These are phyloP conservation scores for Plasmodium gallinaceum DNA, from an alignment of 169 alveolate species.

Conservation along the genomic window DNA sequence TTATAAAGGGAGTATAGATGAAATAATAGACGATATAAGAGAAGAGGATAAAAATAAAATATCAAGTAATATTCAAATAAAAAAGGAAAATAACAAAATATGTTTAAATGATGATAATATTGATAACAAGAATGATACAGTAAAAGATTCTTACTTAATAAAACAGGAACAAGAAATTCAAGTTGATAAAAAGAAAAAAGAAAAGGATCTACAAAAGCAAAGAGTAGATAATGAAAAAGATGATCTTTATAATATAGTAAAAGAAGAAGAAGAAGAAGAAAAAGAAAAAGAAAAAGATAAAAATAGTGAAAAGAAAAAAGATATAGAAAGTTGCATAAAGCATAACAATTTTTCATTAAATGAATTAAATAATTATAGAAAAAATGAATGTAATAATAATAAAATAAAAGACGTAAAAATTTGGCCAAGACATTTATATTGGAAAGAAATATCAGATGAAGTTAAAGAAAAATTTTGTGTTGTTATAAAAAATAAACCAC, in stretches of 20 bases:
- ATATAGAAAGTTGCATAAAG: neutral
- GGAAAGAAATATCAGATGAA: slow-evolving; percentile 57
- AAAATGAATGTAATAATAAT: neutral
- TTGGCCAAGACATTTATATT: slow-evolving; percentile 36
- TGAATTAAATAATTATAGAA: neutral
- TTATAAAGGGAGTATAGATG: neutral
- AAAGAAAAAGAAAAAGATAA: neutral
- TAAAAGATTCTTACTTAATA: too few relatives aligned
- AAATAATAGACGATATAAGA: neutral
- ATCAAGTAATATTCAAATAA: neutral
- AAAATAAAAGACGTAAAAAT: neutral
- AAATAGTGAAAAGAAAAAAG: neutral
- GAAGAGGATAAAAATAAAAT: slow-evolving; percentile 13
- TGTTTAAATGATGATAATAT: neutral
- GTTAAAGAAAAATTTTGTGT: slow-evolving; percentile 29
- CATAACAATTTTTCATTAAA: too few relatives aligned
- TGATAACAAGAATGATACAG: too few relatives aligned
- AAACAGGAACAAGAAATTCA: too few relatives aligned
- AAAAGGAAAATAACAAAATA: neutral
- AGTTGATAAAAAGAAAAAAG: too few relatives aligned
- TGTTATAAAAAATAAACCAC: slow-evolving; percentile 45
- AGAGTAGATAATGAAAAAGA: neutral
- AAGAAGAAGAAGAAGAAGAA: neutral
- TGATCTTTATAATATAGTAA: neutral
- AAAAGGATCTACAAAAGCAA: neutral